These are phyloP conservation scores for Sicyos baderoa DNA, from an alignment of 306 rosid species.

Conservation along the genomic window DNA sequence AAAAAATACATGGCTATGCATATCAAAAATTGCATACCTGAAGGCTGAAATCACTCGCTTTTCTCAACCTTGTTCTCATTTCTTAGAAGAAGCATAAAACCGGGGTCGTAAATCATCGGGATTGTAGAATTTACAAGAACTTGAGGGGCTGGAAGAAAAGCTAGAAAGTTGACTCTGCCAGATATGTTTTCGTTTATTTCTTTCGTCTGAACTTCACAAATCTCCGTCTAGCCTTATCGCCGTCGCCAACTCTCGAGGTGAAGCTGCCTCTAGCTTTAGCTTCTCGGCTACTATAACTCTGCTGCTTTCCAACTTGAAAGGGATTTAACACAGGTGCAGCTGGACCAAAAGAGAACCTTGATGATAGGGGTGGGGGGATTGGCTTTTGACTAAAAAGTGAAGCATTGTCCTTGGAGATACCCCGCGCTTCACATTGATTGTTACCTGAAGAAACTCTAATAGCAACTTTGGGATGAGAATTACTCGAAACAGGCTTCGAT, in stretches of 20 bases:
- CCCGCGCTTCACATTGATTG: slow-evolving; percentile 70
- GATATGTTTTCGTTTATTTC: slow-evolving; percentile 16
- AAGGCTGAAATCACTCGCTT: slow-evolving; percentile 1
- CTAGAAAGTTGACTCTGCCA: background rate
- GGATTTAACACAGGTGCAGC: slow-evolving; percentile 31
- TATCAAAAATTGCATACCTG: background rate
- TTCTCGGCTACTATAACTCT: slow-evolving; percentile 17
- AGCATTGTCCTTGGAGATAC: slow-evolving; percentile 71
- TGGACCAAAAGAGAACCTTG: slow-evolving; percentile 47
- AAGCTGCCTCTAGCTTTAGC: slow-evolving; percentile 44
- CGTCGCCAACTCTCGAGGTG: slow-evolving; percentile 55
- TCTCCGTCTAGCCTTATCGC: slow-evolving; percentile 57
- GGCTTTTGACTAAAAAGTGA: slow-evolving; percentile 47
- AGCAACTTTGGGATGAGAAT: slow-evolving; percentile 21
- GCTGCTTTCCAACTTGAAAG: slow-evolving; percentile 49
- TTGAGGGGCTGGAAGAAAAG: background rate
- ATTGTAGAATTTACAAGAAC: background rate
- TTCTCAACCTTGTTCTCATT: background rate
- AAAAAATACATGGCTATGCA: background rate
- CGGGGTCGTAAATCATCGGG: background rate
- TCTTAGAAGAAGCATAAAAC: background rate
- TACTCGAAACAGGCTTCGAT: slow-evolving; percentile 48
- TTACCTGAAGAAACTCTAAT: slow-evolving; percentile 31
- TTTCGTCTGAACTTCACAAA: slow-evolving; percentile 35
- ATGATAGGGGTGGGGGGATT: slow-evolving; percentile 23